Evolutionary conservation across 2,329 filamentous ascomycete species (phyloP).

Genomic region (Colletotrichum chlorophyti): DNA sequence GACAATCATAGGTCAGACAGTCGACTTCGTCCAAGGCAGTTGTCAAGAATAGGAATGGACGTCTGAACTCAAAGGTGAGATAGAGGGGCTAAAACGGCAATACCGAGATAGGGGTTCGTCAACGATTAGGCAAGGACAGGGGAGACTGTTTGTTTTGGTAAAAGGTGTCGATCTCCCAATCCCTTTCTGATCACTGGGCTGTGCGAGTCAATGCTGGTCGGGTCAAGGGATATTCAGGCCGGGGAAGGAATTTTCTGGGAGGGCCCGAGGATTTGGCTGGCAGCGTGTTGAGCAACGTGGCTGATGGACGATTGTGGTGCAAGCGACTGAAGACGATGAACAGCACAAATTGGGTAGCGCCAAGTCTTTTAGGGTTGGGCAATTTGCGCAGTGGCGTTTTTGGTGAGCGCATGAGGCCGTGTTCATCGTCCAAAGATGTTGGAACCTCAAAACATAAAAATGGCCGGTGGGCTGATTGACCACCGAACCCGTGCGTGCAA

Average conservation of each 20-base stretch:
- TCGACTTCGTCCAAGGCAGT: neutral
- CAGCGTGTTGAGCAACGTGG: slow-evolving; percentile 11
- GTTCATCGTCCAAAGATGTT: too few relatives aligned
- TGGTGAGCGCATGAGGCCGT: neutral
- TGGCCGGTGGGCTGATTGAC: neutral
- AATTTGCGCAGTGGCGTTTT: too few relatives aligned
- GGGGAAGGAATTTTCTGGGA: neutral
- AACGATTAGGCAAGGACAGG: slow-evolving; percentile 10
- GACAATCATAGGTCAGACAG: neutral
- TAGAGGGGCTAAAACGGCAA: slow-evolving; percentile 3
- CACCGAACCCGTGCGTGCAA: neutral
- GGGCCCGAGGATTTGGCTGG: neutral
- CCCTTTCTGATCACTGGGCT: neutral
- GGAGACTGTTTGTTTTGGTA: neutral
- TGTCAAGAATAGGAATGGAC: neutral
- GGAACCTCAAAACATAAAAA: too few relatives aligned
- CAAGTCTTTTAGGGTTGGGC: too few relatives aligned
- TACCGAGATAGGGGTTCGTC: slow-evolving; percentile 8
- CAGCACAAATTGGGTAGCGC: too few relatives aligned
- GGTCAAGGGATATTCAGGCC: neutral
- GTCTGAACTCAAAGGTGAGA: neutral
- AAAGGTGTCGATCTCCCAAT: neutral
- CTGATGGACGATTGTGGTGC: neutral
- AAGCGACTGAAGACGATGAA: too few relatives aligned
- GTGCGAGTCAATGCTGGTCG: too few relatives aligned